Base-by-base conservation (phyloP, 2,329 filamentous ascomycete species). In the Aspergillus bombycis region DNA sequence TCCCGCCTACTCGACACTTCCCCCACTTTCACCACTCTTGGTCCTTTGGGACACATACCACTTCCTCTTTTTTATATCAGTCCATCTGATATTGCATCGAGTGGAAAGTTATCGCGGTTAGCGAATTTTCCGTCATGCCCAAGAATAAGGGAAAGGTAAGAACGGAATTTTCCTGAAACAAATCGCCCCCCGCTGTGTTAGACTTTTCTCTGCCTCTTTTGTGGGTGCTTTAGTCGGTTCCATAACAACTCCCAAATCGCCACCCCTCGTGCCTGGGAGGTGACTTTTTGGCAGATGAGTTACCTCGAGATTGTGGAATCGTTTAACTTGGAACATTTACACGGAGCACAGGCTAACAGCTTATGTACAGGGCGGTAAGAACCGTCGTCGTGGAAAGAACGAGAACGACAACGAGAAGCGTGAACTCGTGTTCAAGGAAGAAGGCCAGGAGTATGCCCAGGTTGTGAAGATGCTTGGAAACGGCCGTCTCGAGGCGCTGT, bases 141-240 rank as follows among this genome's bases (percentile, higher is more conserved):
- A 97, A 97, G 92, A 97, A 97, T 82, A 97, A 97, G 90, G 94
- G 94, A 94, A 97, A 97, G 85, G 93, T 96, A 85, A 78, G 86
- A 76, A 64, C 66, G 63, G 64, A 68, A 70, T 72, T 65, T 68
- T 64, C 61, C 67, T 68, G 36, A 63, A 43, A 58, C 26, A 65
- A 38, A 38, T 19, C n/a, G 2, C 11, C 32, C 32, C 65, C 66
- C 66, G 57, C 63, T 58, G 57, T 60, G 57, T 57, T 58, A 66
- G 58, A 63, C 62, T 67, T 61, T 65, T 62, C 60, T 58, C 46
- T 57, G 30, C 54, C 54, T 56, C 58, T 43, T 48, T 38, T 50
- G 12, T 64, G 70, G 63, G 58, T 65, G 65, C 66, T 67, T 65
- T 59, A 63, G 67, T n/a, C 16, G 52, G 52, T 55, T 50, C 61